These are phyloP conservation scores for Symbiodinium pilosum DNA, from an alignment of 73 alveolate species.

Conservation along the genomic window DNA sequence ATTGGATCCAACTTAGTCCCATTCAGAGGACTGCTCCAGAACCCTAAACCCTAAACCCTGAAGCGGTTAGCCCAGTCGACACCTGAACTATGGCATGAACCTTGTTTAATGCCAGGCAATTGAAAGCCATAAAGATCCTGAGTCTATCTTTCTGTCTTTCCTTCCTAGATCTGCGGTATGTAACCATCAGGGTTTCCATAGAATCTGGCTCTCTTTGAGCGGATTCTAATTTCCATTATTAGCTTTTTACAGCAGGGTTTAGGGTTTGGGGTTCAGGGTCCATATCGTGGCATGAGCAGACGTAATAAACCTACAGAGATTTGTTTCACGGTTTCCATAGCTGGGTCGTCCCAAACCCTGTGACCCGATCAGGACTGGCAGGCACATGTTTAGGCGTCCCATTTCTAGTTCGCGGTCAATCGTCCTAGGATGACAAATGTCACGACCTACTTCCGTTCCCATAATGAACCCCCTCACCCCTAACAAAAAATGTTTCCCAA, in stretches of 20 bases:
- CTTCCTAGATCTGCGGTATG: too few relatives aligned
- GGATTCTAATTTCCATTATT: background rate
- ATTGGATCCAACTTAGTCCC: background rate
- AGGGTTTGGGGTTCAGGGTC: too few relatives aligned
- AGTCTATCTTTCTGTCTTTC: background rate
- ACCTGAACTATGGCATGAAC: background rate
- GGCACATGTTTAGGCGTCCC: too few relatives aligned
- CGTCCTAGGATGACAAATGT: too few relatives aligned
- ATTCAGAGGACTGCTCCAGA: background rate
- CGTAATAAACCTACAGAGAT: too few relatives aligned
- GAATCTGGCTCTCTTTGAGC: too few relatives aligned
- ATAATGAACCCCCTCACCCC: background rate
- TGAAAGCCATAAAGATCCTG: background rate
- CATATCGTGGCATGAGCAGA: too few relatives aligned
- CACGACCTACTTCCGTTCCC: too few relatives aligned
- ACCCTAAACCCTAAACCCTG: background rate
- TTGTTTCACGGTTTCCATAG: too few relatives aligned
- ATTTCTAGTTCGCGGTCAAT: too few relatives aligned
- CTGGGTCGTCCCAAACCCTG: too few relatives aligned
- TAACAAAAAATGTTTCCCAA: background rate
- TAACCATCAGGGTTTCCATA: background rate
- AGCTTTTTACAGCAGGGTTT: background rate
- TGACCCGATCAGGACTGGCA: too few relatives aligned
- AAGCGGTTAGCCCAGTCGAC: background rate
- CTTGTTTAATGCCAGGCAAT: background rate